These are phyloP conservation scores for Chlorella variabilis DNA, from an alignment of 163 green algal species.

Conservation along the genomic window DNA sequence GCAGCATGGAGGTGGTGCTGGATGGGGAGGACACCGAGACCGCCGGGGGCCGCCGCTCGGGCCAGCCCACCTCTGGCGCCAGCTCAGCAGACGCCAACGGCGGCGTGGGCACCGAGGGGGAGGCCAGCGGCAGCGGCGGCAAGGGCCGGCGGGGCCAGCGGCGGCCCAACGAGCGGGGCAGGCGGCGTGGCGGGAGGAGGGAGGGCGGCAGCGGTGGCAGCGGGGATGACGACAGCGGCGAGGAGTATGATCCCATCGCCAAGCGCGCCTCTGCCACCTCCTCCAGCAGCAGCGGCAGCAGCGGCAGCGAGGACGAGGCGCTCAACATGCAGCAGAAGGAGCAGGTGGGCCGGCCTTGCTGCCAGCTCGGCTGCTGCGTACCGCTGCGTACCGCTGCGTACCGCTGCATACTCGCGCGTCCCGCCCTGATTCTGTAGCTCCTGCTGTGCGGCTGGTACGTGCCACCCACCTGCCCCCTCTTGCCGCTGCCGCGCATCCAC, in stretches of 20 bases:
- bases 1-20: neutral
- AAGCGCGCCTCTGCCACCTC: neutral
- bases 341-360: neutral
- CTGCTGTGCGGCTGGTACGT: neutral
- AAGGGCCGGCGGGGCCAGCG: neutral
- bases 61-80: neutral
- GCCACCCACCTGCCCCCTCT: neutral
- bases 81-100: neutral
- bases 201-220: neutral
- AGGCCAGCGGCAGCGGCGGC: constrained; percentile 2
- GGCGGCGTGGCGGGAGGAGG: neutral
- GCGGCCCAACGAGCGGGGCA: neutral
- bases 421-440: no score
- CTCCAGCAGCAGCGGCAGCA: neutral
- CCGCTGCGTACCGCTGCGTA: no score
- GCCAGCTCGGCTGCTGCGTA: no score
- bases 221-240: neutral
- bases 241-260: constrained; percentile 8
- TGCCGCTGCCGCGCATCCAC: no score
- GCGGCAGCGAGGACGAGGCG: neutral
- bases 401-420: no score
- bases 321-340: neutral
- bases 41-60: neutral
- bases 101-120: neutral
- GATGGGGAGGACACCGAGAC: neutral